Evolutionary conservation across 2,329 filamentous ascomycete species (phyloP).

Genomic region (Ceratocystis variospora): DNA sequence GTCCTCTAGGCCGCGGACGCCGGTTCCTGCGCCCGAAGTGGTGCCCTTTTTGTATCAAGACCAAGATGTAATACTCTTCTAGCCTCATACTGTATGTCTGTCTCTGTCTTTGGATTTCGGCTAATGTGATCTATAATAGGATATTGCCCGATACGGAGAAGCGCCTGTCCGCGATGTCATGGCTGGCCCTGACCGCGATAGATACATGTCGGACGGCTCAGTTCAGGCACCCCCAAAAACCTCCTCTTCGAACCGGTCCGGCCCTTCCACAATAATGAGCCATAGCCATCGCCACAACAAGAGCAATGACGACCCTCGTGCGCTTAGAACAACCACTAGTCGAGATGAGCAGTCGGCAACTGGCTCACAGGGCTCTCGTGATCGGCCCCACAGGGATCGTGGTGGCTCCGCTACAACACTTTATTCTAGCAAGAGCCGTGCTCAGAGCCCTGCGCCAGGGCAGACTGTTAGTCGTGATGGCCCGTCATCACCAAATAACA

Average conservation of each 20-base stretch:
- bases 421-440: slow-evolving; percentile 42
- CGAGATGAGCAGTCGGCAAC: slow-evolving; percentile 44
- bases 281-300: slow-evolving; percentile 53
- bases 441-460: slow-evolving; percentile 72
- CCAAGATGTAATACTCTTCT: slow-evolving; percentile 46
- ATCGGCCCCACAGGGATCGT: slow-evolving; percentile 36
- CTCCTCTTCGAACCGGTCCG: slow-evolving; percentile 48
- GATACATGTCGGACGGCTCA: slow-evolving; percentile 41
- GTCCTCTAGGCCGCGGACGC: slow-evolving; percentile 67
- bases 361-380: background rate
- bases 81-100: background rate
- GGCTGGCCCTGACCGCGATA: slow-evolving; percentile 55
- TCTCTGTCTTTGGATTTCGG: background rate
- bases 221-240: slow-evolving; percentile 43
- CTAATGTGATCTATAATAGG: slow-evolving; percentile 31
- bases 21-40: slow-evolving; percentile 77
- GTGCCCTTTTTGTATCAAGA: slow-evolving; percentile 97
- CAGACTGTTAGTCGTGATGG: slow-evolving; percentile 39
- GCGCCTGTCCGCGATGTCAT: slow-evolving; percentile 60
- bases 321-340: slow-evolving; percentile 57
- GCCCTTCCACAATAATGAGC: slow-evolving; percentile 47
- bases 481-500: slow-evolving; percentile 23
- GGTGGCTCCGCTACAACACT: slow-evolving; percentile 31
- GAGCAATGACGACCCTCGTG: slow-evolving; percentile 51
- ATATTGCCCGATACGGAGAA: slow-evolving; percentile 64